Base-by-base conservation (phyloP, 192 early-diverging fungal genomes). In the Linderina pennispora region DNA sequence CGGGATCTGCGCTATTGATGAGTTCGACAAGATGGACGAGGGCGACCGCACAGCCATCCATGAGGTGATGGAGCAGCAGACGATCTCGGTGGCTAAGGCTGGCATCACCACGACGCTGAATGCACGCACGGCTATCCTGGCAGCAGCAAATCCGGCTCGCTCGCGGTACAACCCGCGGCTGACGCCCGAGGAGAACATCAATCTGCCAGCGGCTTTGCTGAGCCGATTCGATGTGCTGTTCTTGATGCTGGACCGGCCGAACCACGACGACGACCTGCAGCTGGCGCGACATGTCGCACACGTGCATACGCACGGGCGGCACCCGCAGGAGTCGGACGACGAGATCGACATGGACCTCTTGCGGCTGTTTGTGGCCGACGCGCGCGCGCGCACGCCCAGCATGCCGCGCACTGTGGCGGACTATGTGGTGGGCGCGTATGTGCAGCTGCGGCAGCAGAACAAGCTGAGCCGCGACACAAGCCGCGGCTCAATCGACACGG, bases 1-100 rank as follows among this genome's bases (percentile, higher is more conserved):
- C 57, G 96, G 96, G 53, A 86, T 99, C 58, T 94, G 91, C 59
- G 95, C 92, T 59, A 99, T 99, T 62, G 96, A 99, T 73, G 96
- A 99, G 74, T 99, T 99, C 60, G 96, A 99, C 70, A 99, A 99
- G 65, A 99, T 99, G 94, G 90, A 95, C 50, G 96, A 99, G 50
- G 74, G 72, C 8, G 92, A 97, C 74, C 80, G 94, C 45, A 93
- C 94, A 7, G 94, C 94, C 19, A 95, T 99, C 61, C 96, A 97
- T 61, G 96, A 99, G 72, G 96, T 97, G 9, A 99, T 99, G 96
- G 96, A 99, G 82, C 96, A 99, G 58, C 96, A 99, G 74, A 99
- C 94, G 2, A 95, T 99, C 58, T 89, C 84, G 48, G 94, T 99
- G 40, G 82, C 84, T 61, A 98, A 98, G 75, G 96, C 96, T 20